Conservation (phyloP, 805 yeast species). For the Debaryomyces tyrocola region DNA sequence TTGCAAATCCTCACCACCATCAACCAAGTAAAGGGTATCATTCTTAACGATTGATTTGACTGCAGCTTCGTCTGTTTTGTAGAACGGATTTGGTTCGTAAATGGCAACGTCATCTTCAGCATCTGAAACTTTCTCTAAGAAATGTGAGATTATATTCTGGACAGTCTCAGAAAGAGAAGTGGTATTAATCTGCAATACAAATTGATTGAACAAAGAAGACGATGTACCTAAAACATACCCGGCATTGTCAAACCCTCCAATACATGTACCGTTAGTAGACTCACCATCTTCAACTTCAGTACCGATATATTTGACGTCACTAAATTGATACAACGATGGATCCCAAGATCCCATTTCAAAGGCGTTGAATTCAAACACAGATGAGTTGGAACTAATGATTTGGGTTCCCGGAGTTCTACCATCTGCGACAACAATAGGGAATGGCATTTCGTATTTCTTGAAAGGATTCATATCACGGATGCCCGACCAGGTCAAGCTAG, state of each 20-base stretch:
- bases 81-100: constrained; percentile 67
- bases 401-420: constrained; percentile 36
- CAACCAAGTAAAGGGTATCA: constrained; percentile 30
- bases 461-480: constrained; percentile 26
- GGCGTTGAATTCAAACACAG: constrained; percentile 39
- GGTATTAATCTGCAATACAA: constrained; percentile 56
- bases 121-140: constrained; percentile 37
- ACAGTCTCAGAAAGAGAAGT: constrained; percentile 21
- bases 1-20: constrained; percentile 44
- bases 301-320: constrained; percentile 70
- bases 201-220: constrained; percentile 73
- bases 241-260: constrained; percentile 73
- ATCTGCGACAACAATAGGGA: constrained; percentile 39
- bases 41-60: constrained; percentile 18
- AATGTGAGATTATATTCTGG: constrained; percentile 17
- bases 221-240: constrained; percentile 85
- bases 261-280: constrained; percentile 50
- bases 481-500: constrained; percentile 29
- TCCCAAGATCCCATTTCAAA: constrained; percentile 83
- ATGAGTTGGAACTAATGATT: constrained; percentile 34
- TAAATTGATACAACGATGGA: constrained; percentile 63
- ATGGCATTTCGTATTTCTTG: constrained; percentile 34
- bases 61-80: constrained; percentile 35
- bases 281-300: constrained; percentile 60
- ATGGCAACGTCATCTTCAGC: constrained; percentile 68